These are phyloP conservation scores for Podila epigama DNA, from an alignment of 192 early-diverging fungal genomes.

Conservation along the genomic window DNA sequence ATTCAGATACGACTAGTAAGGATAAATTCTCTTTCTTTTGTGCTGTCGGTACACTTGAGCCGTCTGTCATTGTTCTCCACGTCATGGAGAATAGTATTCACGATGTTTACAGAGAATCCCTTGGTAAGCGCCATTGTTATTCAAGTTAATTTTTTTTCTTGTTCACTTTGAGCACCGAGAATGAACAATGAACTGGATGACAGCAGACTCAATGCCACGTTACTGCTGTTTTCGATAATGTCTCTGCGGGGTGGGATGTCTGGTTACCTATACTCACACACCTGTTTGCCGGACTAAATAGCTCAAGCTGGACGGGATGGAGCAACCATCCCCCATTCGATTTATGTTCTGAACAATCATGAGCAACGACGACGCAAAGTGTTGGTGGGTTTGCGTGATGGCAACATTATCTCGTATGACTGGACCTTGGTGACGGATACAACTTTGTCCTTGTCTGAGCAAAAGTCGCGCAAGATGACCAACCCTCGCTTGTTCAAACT, in stretches of 20 bases:
- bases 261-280: neutral
- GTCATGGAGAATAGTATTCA: neutral
- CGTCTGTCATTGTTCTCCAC: conserved; percentile 15
- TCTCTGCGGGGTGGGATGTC: too few species aligned
- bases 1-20: neutral
- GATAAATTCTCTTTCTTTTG: conserved; percentile 6
- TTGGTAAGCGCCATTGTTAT: conserved; percentile 5
- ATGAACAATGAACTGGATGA: too few species aligned
- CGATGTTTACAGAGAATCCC: conserved; percentile 19
- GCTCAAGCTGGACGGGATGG: conserved; percentile 18
- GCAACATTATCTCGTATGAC: conserved; percentile 23
- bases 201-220: too few species aligned
- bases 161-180: too few species aligned
- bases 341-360: conserved; percentile 3
- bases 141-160: too few species aligned
- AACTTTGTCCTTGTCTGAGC: too few species aligned
- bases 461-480: neutral
- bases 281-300: neutral
- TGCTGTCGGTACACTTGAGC: conserved; percentile 34
- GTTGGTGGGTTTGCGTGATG: conserved; percentile 32
- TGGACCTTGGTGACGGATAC: conserved; percentile 1
- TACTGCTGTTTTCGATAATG: too few species aligned
- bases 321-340: conserved; percentile 28
- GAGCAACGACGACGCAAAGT: conserved; percentile 4
- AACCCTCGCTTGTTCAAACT: conserved; percentile 23